Evolutionary conservation across 768 basidiomycete genomes (phyloP).

Genomic region (Psilocybe azurescens): DNA sequence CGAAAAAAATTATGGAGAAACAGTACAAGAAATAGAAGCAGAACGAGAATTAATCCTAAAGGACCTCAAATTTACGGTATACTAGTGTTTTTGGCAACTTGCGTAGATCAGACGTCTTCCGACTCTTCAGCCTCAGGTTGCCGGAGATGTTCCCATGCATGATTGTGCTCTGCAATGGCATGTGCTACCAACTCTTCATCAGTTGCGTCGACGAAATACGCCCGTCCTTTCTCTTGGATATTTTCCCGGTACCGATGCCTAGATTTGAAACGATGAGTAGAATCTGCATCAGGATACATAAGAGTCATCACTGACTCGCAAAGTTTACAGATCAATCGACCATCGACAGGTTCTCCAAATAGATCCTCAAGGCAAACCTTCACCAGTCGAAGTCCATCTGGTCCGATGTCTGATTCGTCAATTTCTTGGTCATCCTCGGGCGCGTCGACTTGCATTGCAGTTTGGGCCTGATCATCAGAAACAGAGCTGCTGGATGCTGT

Average conservation of each 20-base stretch:
- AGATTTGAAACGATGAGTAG: background rate
- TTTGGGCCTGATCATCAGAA: background rate
- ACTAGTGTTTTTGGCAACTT: background rate
- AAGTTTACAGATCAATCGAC: slow-evolving; percentile 45
- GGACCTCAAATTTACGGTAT: background rate
- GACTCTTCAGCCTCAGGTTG: slow-evolving; percentile 4
- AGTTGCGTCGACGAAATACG: slow-evolving; percentile 39
- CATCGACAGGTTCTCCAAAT: slow-evolving; percentile 39
- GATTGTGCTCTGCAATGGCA: slow-evolving; percentile 51
- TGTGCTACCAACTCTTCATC: slow-evolving; percentile 53
- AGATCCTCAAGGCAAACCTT: slow-evolving; percentile 49
- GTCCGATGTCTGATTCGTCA: slow-evolving; percentile 42
- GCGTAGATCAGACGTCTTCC: background rate
- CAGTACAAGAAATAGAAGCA: background rate
- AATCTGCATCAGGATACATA: too few relatives aligned
- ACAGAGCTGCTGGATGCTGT: background rate
- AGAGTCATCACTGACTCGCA: slow-evolving; percentile 51
- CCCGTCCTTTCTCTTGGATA: slow-evolving; percentile 33
- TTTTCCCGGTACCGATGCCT: slow-evolving; percentile 43
- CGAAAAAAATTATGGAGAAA: too few relatives aligned
- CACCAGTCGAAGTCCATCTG: slow-evolving; percentile 45
- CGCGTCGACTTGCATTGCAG: slow-evolving; percentile 13
- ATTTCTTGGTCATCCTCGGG: slow-evolving; percentile 37
- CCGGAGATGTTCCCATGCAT: slow-evolving; percentile 53
- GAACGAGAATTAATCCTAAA: background rate